These are phyloP conservation scores for Populus hybrid DNA, from an alignment of 441 rosid genomes.

Conservation along the genomic window DNA sequence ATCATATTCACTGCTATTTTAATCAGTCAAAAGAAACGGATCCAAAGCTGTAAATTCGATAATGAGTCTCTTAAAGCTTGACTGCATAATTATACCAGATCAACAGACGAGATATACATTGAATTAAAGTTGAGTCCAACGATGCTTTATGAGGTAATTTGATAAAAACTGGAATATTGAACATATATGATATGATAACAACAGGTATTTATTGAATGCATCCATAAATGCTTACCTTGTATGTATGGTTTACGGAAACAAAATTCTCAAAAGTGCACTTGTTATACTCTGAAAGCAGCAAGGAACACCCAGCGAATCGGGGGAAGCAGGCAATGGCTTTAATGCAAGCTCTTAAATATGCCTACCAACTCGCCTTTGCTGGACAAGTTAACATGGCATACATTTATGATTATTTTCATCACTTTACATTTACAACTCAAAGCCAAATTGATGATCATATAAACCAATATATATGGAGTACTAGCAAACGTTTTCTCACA, in stretches of 20 bases:
- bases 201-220: not conserved
- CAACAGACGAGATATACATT: not conserved
- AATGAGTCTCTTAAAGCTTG: not conserved
- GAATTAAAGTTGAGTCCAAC: not conserved
- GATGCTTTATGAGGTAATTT: not conserved
- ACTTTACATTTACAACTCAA: not conserved
- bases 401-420: not conserved
- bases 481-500: not conserved
- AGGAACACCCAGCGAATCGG: not conserved
- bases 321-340: not conserved
- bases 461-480: not conserved
- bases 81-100: not conserved
- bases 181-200: not conserved
- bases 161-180: not conserved
- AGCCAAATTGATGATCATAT: not conserved
- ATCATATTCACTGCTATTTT: not conserved
- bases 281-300: not conserved
- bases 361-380: constrained; percentile 11
- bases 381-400: not conserved
- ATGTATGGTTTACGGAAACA: not conserved
- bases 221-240: not conserved
- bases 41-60: not conserved
- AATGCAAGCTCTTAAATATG: constrained; percentile 12
- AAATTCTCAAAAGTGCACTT: constrained; percentile 1
- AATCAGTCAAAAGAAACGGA: not conserved